These are phyloP conservation scores for barrel medic (Medicago truncatula) DNA, from an alignment of 306 rosid species.

Conservation along the genomic window MtrunA17r5.0-ANR NC_053048.1:48214501-48215000, in stretches of 20 bases:
- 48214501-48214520: neutral
- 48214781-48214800: slow-evolving; percentile 98
- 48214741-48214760: slow-evolving; percentile 96
- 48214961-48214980: slow-evolving; percentile 7
- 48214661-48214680: slow-evolving; percentile 17
- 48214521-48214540: neutral
- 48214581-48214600: neutral
- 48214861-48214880: slow-evolving; percentile 94
- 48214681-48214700: slow-evolving; percentile 31
- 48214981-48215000: slow-evolving; percentile 6
- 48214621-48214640: neutral
- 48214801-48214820: slow-evolving; percentile 89
- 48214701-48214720: slow-evolving; percentile 89
- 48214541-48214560: neutral
- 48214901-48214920: slow-evolving; percentile 90
- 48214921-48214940: slow-evolving; percentile 60
- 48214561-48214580: neutral
- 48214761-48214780: slow-evolving; percentile 95
- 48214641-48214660: slow-evolving; percentile 20
- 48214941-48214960: slow-evolving; percentile 17
- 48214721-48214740: slow-evolving; percentile 98
- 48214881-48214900: slow-evolving; percentile 92
- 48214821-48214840: slow-evolving; percentile 85
- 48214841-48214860: slow-evolving; percentile 96
- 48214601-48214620: neutral